phyloP scores from a whole-genome alignment of 495 filamentous ascomycete genomes.

The Hypoxylon crocopeplum region DNA sequence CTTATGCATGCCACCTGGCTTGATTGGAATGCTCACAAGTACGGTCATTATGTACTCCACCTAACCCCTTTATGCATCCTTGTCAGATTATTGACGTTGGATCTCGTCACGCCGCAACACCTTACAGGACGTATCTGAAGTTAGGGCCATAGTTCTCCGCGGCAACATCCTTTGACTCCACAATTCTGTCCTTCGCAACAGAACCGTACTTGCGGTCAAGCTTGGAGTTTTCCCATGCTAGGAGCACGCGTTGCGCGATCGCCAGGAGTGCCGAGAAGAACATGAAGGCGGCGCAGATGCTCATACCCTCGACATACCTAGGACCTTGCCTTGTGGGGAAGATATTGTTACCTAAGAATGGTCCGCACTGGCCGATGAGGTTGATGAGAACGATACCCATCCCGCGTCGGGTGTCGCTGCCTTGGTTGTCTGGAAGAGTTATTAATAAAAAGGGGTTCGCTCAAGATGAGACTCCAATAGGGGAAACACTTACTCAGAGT shows the following conservation, averaged over 20 bases:
- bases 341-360: constrained; percentile 70
- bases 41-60: no score
- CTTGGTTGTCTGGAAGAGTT: constrained; percentile 60
- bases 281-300: constrained; percentile 70
- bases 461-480: background rate
- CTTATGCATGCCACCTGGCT: no score
- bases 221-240: constrained; percentile 66
- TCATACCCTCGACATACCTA: constrained; percentile 65
- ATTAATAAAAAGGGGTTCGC: constrained; percentile 1
- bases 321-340: constrained; percentile 65
- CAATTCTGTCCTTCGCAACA: background rate
- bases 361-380: constrained; percentile 69
- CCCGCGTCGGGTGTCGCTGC: constrained; percentile 68
- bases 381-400: constrained; percentile 71
- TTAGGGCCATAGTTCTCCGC: constrained; percentile 45
- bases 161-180: constrained; percentile 22
- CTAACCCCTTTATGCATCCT: no score
- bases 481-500: constrained; percentile 53
- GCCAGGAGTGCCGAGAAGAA: constrained; percentile 65
- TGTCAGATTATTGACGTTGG: no score
- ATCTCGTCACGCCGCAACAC: background rate
- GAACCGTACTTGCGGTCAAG: constrained; percentile 34
- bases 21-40: no score
- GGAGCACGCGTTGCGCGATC: constrained; percentile 57
- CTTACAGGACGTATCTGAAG: constrained; percentile 46